Evolutionary conservation across 768 basidiomycete species (phyloP), one percentile per base, ranked within the genome.

Genomic region (Psilocybe cubensis): DNA sequence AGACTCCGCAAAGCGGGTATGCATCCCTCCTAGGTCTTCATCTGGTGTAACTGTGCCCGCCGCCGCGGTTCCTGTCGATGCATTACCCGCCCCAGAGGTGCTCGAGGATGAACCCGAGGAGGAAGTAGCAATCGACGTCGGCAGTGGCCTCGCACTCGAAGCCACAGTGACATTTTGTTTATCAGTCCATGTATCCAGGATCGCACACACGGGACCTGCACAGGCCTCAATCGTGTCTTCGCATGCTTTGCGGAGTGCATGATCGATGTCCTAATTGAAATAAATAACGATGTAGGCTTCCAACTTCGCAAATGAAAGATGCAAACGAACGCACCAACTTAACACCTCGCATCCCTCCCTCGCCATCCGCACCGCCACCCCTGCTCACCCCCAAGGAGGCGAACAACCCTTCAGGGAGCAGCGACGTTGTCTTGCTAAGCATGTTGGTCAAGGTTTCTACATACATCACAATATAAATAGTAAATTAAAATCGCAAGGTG

Each of bases 171-270:
- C 57, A 38, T 5, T 41, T 18, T 57, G 41, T 4, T 35, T 21
- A 10, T 38, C 46, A 24, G 84, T 73, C 86, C 92, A 96, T 18
- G 75, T 66, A 28, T 78, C 83, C 17, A 95, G 70, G 0, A 89
- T 82, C 3, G 76, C 74, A 40, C 85, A 85, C 23, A 91, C 79
- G 0, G 77, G 70, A 35, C 78, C 73, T 7, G 86, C 79, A 59
- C 87, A 87, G 12, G 82, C 72, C 3, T 79, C 72, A 56, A 98
- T 96, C 33, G 94, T 81, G 38, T 86, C 84, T 74, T 96, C 94
- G 73, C 96, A 98, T 0, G 87, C 88, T 17, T 79, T 78, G 66
- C 94, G 92, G 25, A 98, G 83, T 27, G 89, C 90, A 46, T 87
- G 81, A 72, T 98, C 96, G 63, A 97, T 89, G 57, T 88, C 89